These are phyloP conservation scores for Kwoniella sp. DNA, from an alignment of 768 basidiomycete species.

Conservation along the genomic window DNA sequence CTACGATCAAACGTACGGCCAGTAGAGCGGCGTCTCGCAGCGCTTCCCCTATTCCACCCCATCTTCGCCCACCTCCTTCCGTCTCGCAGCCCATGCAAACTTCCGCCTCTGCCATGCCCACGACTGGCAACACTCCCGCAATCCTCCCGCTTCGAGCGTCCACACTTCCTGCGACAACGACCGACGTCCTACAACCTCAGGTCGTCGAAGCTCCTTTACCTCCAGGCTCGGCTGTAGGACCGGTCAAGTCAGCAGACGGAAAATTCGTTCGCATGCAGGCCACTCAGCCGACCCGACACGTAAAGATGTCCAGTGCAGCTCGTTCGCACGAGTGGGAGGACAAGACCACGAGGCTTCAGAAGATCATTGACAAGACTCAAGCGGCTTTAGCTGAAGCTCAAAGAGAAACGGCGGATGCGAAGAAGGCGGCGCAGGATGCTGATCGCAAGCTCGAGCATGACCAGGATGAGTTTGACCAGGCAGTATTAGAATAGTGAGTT, in stretches of 20 bases:
- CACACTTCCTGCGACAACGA: slow-evolving; percentile 12
- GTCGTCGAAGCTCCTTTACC: slow-evolving; percentile 4
- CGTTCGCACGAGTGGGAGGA: slow-evolving; percentile 5
- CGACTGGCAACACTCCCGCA: slow-evolving; percentile 13
- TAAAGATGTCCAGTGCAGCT: slow-evolving; percentile 6
- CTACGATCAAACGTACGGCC: slow-evolving; percentile 11
- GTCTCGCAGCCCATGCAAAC: slow-evolving; percentile 19
- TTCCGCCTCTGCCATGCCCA: slow-evolving; percentile 14
- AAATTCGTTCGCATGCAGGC: slow-evolving; percentile 15
- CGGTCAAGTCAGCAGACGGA: slow-evolving; percentile 6
- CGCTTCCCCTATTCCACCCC: slow-evolving; percentile 18
- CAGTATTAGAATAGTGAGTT: slow-evolving; percentile 24
- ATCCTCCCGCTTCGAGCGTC: slow-evolving; percentile 14
- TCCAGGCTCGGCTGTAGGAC: not conserved
- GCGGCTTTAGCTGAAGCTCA: slow-evolving; percentile 11
- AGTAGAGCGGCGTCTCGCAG: slow-evolving; percentile 21
- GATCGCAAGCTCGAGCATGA: slow-evolving; percentile 4
- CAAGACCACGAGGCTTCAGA: slow-evolving; percentile 10
- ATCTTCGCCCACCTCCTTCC: slow-evolving; percentile 13
- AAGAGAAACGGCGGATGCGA: slow-evolving; percentile 16
- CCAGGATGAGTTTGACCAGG: slow-evolving; percentile 7
- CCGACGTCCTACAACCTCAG: slow-evolving; percentile 5
- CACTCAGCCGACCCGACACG: not conserved
- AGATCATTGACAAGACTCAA: slow-evolving; percentile 16
- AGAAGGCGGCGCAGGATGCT: not conserved